Conservation (phyloP, 257 asterid genomes). For the Fraxinus quadrangulata region DNA sequence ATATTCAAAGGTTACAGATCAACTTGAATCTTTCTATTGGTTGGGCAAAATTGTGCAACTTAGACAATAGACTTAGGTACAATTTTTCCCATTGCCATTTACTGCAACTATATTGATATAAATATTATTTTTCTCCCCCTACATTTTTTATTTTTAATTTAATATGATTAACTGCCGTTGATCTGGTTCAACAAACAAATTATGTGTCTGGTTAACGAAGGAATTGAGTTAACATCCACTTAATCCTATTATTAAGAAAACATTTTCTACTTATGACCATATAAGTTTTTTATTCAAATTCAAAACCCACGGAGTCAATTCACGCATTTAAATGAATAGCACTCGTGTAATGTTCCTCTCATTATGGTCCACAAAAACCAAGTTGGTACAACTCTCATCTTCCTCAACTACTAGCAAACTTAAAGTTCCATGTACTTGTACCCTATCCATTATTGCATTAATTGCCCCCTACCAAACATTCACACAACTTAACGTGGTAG, state of each 20-base stretch:
- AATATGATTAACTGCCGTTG: not conserved
- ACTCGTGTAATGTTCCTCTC: not conserved
- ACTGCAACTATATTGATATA: too few relatives aligned
- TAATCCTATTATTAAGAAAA: not conserved
- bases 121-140: too few relatives aligned
- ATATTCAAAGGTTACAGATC: not conserved
- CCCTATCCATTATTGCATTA: slow-evolving; percentile 25
- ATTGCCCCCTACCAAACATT: slow-evolving; percentile 30
- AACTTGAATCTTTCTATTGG: not conserved
- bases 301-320: not conserved
- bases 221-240: not conserved
- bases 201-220: not conserved
- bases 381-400: not conserved
- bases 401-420: not conserved
- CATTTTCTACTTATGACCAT: not conserved
- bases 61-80: not conserved
- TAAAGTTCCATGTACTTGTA: slow-evolving; percentile 23
- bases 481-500: not conserved
- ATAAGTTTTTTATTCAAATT: not conserved
- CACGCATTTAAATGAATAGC: not conserved
- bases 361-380: slow-evolving; percentile 5
- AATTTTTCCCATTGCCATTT: not conserved
- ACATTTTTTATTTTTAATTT: too few relatives aligned
- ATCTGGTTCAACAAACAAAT: not conserved
- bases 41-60: not conserved